Evolutionary conservation across 495 filamentous ascomycete genomes (phyloP), one percentile per base, ranked within the genome.

Genomic region (Chaetomidium leptoderma): DNA sequence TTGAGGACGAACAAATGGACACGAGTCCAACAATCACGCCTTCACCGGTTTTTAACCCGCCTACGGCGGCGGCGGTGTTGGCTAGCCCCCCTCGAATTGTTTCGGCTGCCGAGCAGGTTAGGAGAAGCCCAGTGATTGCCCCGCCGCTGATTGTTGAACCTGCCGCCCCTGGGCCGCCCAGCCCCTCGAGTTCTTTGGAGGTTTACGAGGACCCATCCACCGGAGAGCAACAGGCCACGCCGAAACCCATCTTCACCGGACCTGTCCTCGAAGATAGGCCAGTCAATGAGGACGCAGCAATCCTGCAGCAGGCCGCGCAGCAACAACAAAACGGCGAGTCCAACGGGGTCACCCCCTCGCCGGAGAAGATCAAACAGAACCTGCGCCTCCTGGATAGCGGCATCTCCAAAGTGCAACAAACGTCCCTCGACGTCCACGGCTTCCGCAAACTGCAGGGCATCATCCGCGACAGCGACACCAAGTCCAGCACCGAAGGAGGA

Each of bases 371-470:
- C 21, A 77, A 78, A 39, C 78, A 80, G 55, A 79, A 81, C 45
- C 67, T 70, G 8, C 75, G 79, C 32, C 68, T 95, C 30, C 80
- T 97, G 3, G 79, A 82, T 36, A 93, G 88, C 61, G 90, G 87
- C 47, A 89, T 95, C 60, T 75, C 80, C 21, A 86, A 87, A 30
- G 83, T 96, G 51, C 82, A 81, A 33, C 80, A 82, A 10, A 79
- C 82, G 59, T 82, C 81, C 7, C 81, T 96, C 35, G 91, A 96
- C 64, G 88, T 90, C 6, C 88, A 91, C 61, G 90, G 88, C 51
- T 95, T 96, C 73, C 85, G 92, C 48, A 91, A 93, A 58, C 72
- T 97, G 10, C 92, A 95, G 68, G 80, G 83, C 26, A 79, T 96
- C 57, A 86, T 92, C 61, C 83, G 87, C 52, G 84, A 85, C 59